phyloP scores from a whole-genome alignment of 2,329 filamentous ascomycete species.

The Monosporascus sp. region DNA sequence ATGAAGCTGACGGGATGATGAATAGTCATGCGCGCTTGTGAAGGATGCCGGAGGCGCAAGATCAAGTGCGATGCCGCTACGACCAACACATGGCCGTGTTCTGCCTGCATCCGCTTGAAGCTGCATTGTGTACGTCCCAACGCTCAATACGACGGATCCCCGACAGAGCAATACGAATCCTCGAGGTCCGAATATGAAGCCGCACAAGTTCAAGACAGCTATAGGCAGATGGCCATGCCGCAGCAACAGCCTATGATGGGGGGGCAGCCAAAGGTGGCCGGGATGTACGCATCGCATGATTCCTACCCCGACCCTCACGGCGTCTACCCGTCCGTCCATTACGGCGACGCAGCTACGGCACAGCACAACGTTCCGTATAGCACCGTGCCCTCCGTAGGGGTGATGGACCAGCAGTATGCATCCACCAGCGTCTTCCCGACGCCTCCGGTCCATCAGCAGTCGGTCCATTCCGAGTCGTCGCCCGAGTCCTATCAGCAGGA shows the following conservation, averaged over 20 bases:
- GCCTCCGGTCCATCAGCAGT: conserved; percentile 41
- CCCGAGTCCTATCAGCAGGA: conserved; percentile 54
- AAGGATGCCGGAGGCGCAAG: conserved; percentile 89
- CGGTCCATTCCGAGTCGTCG: conserved; percentile 33
- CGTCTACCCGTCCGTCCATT: conserved; percentile 43
- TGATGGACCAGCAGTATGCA: conserved; percentile 47
- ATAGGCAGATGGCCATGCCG: conserved; percentile 46
- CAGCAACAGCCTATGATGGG: conserved; percentile 37
- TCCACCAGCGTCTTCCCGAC: conserved; percentile 48
- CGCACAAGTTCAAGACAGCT: conserved; percentile 38
- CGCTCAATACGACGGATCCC: conserved; percentile 63
- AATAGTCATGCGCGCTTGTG: conserved; percentile 91
- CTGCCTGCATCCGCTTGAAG: conserved; percentile 86
- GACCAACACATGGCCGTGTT: conserved; percentile 96
- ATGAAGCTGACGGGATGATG: conserved; percentile 13
- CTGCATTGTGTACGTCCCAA: conserved; percentile 89
- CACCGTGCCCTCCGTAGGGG: conserved; percentile 42
- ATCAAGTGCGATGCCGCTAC: conserved; percentile 98
- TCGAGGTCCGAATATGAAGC: conserved; percentile 37
- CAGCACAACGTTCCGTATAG: conserved; percentile 49
- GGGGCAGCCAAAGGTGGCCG: conserved; percentile 31
- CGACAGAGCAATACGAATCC: conserved; percentile 45
- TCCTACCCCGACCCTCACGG: conserved; percentile 41
- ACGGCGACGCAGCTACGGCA: conserved; percentile 37
- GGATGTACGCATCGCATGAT: conserved; percentile 43